Percentiles rank a stretch among this genome's conserved stretches.
Evolutionary conservation across 768 basidiomycete species (phyloP).

Genomic region (Pholiota microspora): DNA sequence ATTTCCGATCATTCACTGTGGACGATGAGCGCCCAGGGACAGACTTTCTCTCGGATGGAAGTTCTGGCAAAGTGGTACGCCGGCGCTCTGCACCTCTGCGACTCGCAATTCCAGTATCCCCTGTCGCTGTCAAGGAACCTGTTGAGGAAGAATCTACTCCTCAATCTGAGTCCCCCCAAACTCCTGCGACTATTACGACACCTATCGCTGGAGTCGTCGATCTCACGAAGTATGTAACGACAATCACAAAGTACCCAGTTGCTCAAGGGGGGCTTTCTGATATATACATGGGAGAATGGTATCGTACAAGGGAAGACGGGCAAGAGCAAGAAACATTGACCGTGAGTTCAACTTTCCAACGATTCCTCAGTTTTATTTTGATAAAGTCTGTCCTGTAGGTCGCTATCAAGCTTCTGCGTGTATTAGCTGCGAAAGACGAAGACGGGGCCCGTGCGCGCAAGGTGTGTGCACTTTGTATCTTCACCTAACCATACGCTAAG

Average conservation of each 20-base stretch:
- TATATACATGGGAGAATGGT: slow-evolving; percentile 43
- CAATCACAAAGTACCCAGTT: slow-evolving; percentile 28
- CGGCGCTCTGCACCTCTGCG: background rate
- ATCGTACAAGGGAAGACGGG: slow-evolving; percentile 7
- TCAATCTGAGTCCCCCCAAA: slow-evolving; percentile 24
- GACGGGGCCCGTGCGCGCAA: slow-evolving; percentile 34
- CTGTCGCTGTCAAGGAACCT: background rate
- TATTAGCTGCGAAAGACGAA: slow-evolving; percentile 26
- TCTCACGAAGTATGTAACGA: slow-evolving; percentile 26
- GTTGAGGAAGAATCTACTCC: slow-evolving; percentile 10
- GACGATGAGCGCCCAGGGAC: background rate
- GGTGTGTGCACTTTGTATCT: slow-evolving; percentile 15
- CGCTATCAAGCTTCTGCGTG: slow-evolving; percentile 46
- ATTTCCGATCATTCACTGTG: background rate
- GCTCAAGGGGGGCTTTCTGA: slow-evolving; percentile 48
- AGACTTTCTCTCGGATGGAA: background rate
- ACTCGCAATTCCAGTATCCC: background rate
- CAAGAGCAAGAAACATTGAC: slow-evolving; percentile 8
- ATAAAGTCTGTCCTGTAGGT: slow-evolving; percentile 29
- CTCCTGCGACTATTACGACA: slow-evolving; percentile 26
- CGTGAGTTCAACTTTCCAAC: background rate
- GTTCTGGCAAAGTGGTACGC: background rate
- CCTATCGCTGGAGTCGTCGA: slow-evolving; percentile 33
- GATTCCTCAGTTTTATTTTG: background rate
- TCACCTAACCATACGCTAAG: background rate